A percentile compares a stretch with the other conserved stretches of the same genome.
Conservation (phyloP, 345 rosid species). For the Salix arbutifolia region DNA sequence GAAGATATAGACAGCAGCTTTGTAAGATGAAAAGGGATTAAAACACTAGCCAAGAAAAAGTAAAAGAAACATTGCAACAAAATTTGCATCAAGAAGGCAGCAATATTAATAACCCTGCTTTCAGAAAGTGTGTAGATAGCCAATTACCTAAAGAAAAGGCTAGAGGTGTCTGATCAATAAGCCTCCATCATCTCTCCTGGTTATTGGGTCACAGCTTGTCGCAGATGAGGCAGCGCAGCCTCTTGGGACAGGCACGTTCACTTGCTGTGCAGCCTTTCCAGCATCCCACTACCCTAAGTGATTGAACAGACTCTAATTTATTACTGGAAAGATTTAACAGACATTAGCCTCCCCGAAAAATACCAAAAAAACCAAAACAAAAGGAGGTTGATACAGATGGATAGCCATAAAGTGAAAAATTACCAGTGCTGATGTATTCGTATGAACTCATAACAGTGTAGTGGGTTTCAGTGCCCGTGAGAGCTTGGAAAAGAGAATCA, state of each 20-base stretch:
- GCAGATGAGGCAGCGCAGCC: too few species aligned
- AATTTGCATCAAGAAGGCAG: background rate
- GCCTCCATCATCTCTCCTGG: background rate
- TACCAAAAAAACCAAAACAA: slow-evolving; percentile 53
- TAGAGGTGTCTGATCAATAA: background rate
- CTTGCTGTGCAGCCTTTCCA: too few species aligned
- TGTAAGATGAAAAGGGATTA: too few species aligned
- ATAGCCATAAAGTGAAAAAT: background rate
- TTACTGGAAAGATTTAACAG: slow-evolving; percentile 57
- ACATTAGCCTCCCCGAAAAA: slow-evolving; percentile 57
- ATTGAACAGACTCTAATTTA: too few species aligned
- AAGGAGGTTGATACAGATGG: slow-evolving; percentile 13
- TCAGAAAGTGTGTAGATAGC: background rate
- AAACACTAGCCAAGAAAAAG: background rate
- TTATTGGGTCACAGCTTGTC: too few species aligned
- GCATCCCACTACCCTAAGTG: too few species aligned
- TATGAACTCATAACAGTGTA: slow-evolving; percentile 32
- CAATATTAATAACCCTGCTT: background rate
- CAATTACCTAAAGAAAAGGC: background rate
- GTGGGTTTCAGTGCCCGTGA: slow-evolving; percentile 45
- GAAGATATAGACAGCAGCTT: too few species aligned
- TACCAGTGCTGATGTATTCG: slow-evolving; percentile 25
- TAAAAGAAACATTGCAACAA: background rate
- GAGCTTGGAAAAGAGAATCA: slow-evolving; percentile 55
- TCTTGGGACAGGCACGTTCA: too few species aligned